Percentiles rank a stretch among this genome's conserved stretches.
Evolutionary conservation across 805 yeast species (phyloP).

Genomic region (Nakazawaea ishiwadae): DNA sequence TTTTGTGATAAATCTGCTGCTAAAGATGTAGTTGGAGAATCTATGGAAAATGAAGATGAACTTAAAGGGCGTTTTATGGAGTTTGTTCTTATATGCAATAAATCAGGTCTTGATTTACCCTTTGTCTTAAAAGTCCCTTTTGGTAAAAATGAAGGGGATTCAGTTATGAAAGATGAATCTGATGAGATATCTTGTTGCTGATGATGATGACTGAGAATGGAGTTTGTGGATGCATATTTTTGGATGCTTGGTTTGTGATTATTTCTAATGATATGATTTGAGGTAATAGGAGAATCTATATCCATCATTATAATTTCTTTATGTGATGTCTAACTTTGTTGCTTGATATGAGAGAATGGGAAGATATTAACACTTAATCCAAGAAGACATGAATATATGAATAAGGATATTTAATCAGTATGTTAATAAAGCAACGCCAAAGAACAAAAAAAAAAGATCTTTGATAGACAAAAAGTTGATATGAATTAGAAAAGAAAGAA

Average conservation of each 20-base stretch:
- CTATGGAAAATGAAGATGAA: conserved; percentile 26
- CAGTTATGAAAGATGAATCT: conserved; percentile 1
- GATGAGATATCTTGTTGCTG: neutral
- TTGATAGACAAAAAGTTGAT: no score
- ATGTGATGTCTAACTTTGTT: no score
- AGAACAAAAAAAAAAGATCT: no score
- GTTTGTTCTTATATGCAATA: conserved; percentile 17
- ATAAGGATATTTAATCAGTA: no score
- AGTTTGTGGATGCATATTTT: no score
- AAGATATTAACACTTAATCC: no score
- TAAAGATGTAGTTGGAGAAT: conserved; percentile 33
- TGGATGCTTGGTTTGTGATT: no score
- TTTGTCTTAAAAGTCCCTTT: conserved; percentile 10
- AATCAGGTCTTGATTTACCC: conserved; percentile 13
- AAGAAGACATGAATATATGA: no score
- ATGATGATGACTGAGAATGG: no score
- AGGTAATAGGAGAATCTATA: conserved; percentile 5
- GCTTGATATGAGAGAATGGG: no score
- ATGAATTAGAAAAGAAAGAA: no score
- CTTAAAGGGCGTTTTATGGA: conserved; percentile 29
- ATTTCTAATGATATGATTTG: neutral
- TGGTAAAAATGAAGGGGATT: conserved; percentile 22
- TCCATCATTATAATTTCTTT: conserved; percentile 2
- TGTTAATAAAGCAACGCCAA: no score
- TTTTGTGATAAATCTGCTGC: conserved; percentile 34